Percentiles rank a stretch among this genome's conserved stretches.
These are phyloP conservation scores for Vaccinium corymbosum DNA, from an alignment of 148 eudicot species.

Conservation along the genomic window DNA sequence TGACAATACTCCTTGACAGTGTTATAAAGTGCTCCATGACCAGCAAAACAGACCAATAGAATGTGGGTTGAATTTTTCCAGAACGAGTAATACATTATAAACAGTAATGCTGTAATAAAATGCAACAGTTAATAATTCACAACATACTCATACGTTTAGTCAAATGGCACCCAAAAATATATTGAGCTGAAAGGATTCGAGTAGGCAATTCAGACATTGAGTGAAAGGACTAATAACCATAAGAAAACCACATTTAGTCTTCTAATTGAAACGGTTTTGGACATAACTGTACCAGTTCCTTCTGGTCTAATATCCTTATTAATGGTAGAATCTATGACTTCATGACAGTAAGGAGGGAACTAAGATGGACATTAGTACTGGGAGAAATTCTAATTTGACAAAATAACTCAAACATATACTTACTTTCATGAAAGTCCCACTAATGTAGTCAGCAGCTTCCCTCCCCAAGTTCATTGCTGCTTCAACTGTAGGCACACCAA, in stretches of 20 bases:
- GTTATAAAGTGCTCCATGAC: background rate
- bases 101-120: background rate
- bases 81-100: background rate
- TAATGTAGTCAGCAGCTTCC: constrained; percentile 93
- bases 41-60: background rate
- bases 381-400: background rate
- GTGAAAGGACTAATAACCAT: background rate
- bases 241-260: background rate
- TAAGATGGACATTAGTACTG: background rate
- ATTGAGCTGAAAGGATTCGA: background rate
- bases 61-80: background rate
- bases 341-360: background rate
- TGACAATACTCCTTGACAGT: constrained; percentile 1
- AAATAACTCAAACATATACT: constrained; percentile 1
- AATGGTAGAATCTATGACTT: background rate
- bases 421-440: constrained; percentile 85
- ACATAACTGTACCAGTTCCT: background rate
- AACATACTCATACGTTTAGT: background rate
- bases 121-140: background rate
- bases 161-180: background rate
- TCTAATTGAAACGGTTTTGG: background rate
- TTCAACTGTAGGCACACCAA: constrained; percentile 80
- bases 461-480: constrained; percentile 91
- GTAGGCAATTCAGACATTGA: background rate
- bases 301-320: background rate